Base-by-base conservation (phyloP, 257 asterid species). In the Solanum sitiens region DNA sequence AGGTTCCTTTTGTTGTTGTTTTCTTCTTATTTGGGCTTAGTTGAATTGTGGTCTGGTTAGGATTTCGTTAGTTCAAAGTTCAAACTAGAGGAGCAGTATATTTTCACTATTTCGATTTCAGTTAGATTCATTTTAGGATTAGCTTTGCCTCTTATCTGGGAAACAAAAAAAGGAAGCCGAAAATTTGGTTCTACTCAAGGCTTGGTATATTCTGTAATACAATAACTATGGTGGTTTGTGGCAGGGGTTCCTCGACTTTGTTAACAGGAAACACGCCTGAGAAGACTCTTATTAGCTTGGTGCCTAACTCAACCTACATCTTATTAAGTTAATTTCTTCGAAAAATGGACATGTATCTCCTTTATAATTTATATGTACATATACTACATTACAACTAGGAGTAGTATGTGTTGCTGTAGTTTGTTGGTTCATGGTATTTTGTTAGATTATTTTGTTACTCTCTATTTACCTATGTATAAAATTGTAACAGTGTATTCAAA, bases 221-320 rank as follows among this genome's bases (percentile, higher is more conserved):
- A 33, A 35, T 35, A 53, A 73, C 75, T 45, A 23, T 87, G 71
- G 23, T 84, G 56, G 50, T 45, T 45, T 74, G 85, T 83, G 61
- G 85, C 95, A 95, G 99, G 98, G 95, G 7, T 95, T 93, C 91
- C 87, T 96, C 91, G 98, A 96, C 89, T 93, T 83, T 56, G 91
- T 90, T 71, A 93, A 93, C 90, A 88, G 94, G 88, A 88, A 84
- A 87, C 86, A 70, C 2, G 15, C 4, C 63, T 42, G 67, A 6
- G 30, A 67, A 85, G 42, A 67, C 61, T 42, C 79, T 8, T 15
- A 30, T 68, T 25, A 67, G 30, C 65, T 25, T 67, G 61, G 53
- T 67, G 18, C 80, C 16, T 45, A 45, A 79, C 18, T n/a, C n/a
- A 76, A 76, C 84, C 40, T 79, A 15, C 5, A 18, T 44, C 65